Conservation (phyloP, 2,329 filamentous ascomycete genomes). For the Lomentospora prolificans region DNA sequence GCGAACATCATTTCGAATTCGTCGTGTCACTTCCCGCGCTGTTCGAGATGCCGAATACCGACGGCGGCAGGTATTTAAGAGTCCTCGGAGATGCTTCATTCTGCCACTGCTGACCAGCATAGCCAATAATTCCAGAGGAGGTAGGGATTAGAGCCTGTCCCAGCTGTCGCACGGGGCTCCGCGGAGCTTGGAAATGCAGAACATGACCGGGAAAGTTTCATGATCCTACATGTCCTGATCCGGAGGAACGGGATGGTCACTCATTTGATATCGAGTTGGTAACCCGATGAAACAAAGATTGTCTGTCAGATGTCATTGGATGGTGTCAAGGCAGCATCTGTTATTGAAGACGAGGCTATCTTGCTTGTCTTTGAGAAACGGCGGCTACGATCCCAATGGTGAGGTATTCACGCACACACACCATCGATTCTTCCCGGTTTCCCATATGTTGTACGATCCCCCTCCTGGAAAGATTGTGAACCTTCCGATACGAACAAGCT, state of each 20-base stretch:
- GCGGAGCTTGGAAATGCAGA: background rate
- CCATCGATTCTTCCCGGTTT: background rate
- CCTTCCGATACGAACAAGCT: background rate
- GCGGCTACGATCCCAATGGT: background rate
- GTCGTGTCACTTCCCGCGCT: background rate
- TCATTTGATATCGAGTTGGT: too few relatives aligned
- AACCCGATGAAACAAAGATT: background rate
- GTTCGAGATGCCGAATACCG: slow-evolving; percentile 5
- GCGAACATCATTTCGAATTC: background rate
- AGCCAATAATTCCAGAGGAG: too few relatives aligned
- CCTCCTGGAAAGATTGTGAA: background rate
- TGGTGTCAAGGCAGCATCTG: background rate
- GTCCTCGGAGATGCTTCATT: slow-evolving; percentile 1
- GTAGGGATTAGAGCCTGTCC: too few relatives aligned
- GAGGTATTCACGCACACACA: background rate
- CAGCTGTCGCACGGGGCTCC: background rate
- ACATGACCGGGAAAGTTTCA: too few relatives aligned
- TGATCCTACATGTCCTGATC: background rate
- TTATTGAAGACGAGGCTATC: background rate
- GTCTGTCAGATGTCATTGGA: background rate
- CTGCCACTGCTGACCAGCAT: background rate
- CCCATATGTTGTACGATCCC: background rate
- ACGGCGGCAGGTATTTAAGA: background rate
- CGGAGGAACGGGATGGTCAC: background rate
- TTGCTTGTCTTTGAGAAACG: background rate